Conservation (phyloP, 805 yeast species). For the Candida taoyuanica region DNA sequence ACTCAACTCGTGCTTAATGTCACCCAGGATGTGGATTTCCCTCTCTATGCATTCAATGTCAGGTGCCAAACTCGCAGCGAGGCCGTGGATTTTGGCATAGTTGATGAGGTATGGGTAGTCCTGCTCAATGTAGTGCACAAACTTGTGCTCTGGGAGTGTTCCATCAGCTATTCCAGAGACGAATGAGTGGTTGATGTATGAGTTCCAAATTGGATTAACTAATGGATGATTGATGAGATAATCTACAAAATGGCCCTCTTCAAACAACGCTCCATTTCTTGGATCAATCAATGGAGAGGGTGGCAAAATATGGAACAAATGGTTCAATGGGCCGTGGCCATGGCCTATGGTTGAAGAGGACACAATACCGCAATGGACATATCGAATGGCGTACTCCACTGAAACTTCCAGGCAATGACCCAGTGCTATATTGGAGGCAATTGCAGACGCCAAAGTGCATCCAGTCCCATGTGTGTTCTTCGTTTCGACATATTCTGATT, state of each 20-base stretch:
- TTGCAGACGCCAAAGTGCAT: slow-evolving; percentile 78
- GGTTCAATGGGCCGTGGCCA: slow-evolving; percentile 77
- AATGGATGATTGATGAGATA: slow-evolving; percentile 53
- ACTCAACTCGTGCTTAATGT: slow-evolving; percentile 50
- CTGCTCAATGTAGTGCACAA: slow-evolving; percentile 47
- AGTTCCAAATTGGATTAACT: slow-evolving; percentile 51
- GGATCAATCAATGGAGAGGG: slow-evolving; percentile 5
- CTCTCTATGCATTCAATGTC: slow-evolving; percentile 44
- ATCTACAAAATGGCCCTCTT: slow-evolving; percentile 35
- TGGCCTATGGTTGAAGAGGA: slow-evolving; percentile 40
- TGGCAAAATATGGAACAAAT: slow-evolving; percentile 34
- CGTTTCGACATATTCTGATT: slow-evolving; percentile 42
- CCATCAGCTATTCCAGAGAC: slow-evolving; percentile 49
- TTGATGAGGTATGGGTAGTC: slow-evolving; percentile 68
- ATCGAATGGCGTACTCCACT: slow-evolving; percentile 53
- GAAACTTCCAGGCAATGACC: slow-evolving; percentile 44
- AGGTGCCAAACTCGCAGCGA: slow-evolving; percentile 62
- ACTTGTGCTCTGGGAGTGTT: slow-evolving; percentile 43
- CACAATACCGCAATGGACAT: slow-evolving; percentile 60
- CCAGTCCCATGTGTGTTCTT: slow-evolving; percentile 84
- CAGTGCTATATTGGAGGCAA: slow-evolving; percentile 68
- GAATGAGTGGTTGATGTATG: slow-evolving; percentile 59
- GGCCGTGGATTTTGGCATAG: slow-evolving; percentile 61
- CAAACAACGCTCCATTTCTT: slow-evolving; percentile 9
- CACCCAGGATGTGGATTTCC: slow-evolving; percentile 46